phyloP scores from a whole-genome alignment of 352 stramenopile species.

The Aphanomyces cochlioides region DNA sequence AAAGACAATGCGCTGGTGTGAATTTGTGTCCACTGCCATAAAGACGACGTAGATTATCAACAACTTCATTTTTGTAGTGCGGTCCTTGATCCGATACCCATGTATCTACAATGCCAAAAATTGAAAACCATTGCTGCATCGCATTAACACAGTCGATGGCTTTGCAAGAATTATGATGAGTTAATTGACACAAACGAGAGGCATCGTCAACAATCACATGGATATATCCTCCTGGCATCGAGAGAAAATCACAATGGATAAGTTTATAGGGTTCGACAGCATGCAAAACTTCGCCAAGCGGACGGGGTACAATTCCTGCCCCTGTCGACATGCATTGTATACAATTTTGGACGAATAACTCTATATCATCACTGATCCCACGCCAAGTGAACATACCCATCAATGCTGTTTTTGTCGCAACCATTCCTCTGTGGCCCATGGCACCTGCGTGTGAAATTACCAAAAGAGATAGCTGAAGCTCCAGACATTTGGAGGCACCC shows the following conservation, averaged over 20 bases:
- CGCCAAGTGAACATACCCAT: conserved; percentile 29
- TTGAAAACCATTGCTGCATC: conserved; percentile 30
- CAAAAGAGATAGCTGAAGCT: conserved; percentile 32
- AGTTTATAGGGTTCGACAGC: conserved; percentile 38
- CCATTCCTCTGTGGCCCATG: conserved; percentile 34
- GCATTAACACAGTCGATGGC: conserved; percentile 15
- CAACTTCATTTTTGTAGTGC: conserved; percentile 29
- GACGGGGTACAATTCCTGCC: conserved; percentile 20
- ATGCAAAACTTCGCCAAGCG: conserved; percentile 31
- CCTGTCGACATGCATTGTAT: conserved; percentile 23
- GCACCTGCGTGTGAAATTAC: conserved; percentile 18
- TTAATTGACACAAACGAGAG: conserved; percentile 29
- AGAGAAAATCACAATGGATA: conserved; percentile 42
- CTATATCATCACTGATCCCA: not conserved
- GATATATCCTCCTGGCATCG: conserved; percentile 34
- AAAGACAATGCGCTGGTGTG: conserved; percentile 13
- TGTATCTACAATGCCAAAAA: conserved; percentile 9
- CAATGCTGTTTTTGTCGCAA: conserved; percentile 27
- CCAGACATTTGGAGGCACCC: not conserved
- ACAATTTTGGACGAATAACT: not conserved
- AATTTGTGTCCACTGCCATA: conserved; percentile 25
- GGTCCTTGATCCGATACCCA: conserved; percentile 23
- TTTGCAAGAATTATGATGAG: not conserved
- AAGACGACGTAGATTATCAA: not conserved
- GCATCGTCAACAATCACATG: conserved; percentile 38